Evolutionary conservation across 2,329 filamentous ascomycete genomes (phyloP), one percentile per base, ranked within the genome.

Genomic region (Orbilia quercus): DNA sequence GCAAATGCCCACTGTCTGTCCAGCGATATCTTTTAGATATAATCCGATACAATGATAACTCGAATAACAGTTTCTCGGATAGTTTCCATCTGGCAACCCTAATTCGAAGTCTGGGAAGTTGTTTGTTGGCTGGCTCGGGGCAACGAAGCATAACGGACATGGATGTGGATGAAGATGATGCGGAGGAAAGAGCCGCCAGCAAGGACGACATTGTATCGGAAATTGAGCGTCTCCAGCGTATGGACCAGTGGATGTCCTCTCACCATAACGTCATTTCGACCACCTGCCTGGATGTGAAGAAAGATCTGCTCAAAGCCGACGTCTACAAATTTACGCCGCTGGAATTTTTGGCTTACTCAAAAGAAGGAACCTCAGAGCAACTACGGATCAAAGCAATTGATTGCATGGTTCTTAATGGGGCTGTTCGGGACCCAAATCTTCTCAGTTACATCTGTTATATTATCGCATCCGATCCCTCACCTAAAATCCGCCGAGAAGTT

Each of bases 31-130:
- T 99, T 51, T 86, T 96, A 20, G 92, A 97, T 77, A 91, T 96
- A 79, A 84, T 99, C 34, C 89, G 91, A 53, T 94, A 92, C 82
- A 99, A 99, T 79, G 93, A 99, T 81, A 99, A 99, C 79, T 89
- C 90, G 1, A 90, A 91, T 72, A 99, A 99, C 77, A 83, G 83
- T 78, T 96, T 88, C 79, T 96, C 93, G 3, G 96, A 99, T 78
- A 90, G 93, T 75, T 89, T 91, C 78, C 99, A 97, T 79, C 87
- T 99, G 60, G 88, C 92, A 6, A 90, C 86, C 20, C 84, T 99
- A 22, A 90, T 99, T 83, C 82, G 80, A 38, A 86, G 86, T 40
- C 80, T 90, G 80, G 82, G 28, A 80, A 84, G 50, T 77, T 84
- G 64, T 80, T 82, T 65, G 79, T 83, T 69, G 80, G 82, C 76